Percentiles rank a stretch among this genome's conserved stretches.
Conservation (phyloP, 2,329 filamentous ascomycete species). For the Hymenoscyphus occultus region DNA sequence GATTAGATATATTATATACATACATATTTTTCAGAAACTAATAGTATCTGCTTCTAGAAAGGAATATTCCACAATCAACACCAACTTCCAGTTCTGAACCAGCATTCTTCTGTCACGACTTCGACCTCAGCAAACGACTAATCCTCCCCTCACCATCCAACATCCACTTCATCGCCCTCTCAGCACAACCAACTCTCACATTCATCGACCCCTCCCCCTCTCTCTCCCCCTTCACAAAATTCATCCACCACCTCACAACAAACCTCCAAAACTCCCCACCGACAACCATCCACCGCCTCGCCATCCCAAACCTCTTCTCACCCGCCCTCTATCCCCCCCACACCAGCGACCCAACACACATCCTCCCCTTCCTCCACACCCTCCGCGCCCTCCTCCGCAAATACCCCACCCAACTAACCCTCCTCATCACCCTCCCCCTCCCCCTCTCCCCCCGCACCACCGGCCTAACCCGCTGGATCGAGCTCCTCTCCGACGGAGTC, state of each 20-base stretch:
- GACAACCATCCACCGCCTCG: conserved; percentile 69
- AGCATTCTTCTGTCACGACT: conserved; percentile 64
- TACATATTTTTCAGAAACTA: conserved; percentile 12
- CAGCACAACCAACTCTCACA: conserved; percentile 29
- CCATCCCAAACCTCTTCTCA: conserved; percentile 82
- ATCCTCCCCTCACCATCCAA: conserved; percentile 51
- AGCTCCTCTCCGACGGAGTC: conserved; percentile 80
- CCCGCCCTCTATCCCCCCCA: conserved; percentile 77
- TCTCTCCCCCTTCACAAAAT: conserved; percentile 59
- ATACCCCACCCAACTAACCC: conserved; percentile 62
- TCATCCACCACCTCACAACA: conserved; percentile 57
- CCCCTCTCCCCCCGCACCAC: conserved; percentile 73
- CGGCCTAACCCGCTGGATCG: conserved; percentile 80
- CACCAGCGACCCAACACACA: conserved; percentile 64
- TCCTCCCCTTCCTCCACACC: conserved; percentile 78
- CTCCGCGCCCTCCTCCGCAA: conserved; percentile 72
- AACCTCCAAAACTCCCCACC: conserved; percentile 56
- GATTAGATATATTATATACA: conserved; percentile 15
- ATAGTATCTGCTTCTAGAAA: conserved; percentile 25
- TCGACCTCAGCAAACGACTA: conserved; percentile 68
- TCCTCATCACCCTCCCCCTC: conserved; percentile 73
- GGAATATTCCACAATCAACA: conserved; percentile 19
- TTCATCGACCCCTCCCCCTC: conserved; percentile 33
- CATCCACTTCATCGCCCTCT: conserved; percentile 50
- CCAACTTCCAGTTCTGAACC: conserved; percentile 15